A percentile compares a stretch with the other conserved stretches of the same genome.
phyloP scores from a whole-genome alignment of 768 basidiomycete species.

The Cantharellus anzutake region DNA sequence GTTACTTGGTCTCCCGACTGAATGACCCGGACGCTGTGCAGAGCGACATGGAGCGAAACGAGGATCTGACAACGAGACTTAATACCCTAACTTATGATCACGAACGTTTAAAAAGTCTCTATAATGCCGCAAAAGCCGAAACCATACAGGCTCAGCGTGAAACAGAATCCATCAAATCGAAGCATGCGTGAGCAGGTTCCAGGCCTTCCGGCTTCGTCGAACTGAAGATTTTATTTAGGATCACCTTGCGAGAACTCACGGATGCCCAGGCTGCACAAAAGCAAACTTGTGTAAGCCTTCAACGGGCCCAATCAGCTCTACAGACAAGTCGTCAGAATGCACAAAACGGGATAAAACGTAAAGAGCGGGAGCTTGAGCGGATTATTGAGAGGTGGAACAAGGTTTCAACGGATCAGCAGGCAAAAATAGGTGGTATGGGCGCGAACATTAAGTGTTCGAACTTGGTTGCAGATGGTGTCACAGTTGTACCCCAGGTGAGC shows the following conservation, averaged over 20 bases:
- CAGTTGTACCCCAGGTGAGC: slow-evolving; percentile 3
- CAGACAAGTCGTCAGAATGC: slow-evolving; percentile 53
- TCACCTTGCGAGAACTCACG: not conserved
- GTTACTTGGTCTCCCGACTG: not conserved
- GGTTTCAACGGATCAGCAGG: slow-evolving; percentile 51
- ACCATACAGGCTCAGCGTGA: slow-evolving; percentile 65
- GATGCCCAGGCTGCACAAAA: slow-evolving; percentile 40
- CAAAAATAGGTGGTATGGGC: slow-evolving; percentile 29
- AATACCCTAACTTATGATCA: slow-evolving; percentile 67
- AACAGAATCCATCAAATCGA: slow-evolving; percentile 49
- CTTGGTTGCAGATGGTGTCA: not conserved
- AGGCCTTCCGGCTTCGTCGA: not conserved
- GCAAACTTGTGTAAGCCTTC: slow-evolving; percentile 47
- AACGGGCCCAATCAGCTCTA: slow-evolving; percentile 47
- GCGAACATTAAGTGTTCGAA: slow-evolving; percentile 30
- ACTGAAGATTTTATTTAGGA: not conserved
- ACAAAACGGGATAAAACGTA: slow-evolving; percentile 56
- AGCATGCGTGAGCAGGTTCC: slow-evolving; percentile 35
- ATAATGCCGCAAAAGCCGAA: slow-evolving; percentile 36
- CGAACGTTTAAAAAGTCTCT: slow-evolving; percentile 50
- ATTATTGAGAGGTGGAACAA: slow-evolving; percentile 19
- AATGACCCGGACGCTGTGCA: slow-evolving; percentile 11
- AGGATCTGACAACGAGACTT: slow-evolving; percentile 53
- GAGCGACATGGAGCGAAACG: slow-evolving; percentile 65
- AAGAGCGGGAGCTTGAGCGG: slow-evolving; percentile 29